phyloP scores from a whole-genome alignment of 306 rosid species.

The Quercus suber region DNA sequence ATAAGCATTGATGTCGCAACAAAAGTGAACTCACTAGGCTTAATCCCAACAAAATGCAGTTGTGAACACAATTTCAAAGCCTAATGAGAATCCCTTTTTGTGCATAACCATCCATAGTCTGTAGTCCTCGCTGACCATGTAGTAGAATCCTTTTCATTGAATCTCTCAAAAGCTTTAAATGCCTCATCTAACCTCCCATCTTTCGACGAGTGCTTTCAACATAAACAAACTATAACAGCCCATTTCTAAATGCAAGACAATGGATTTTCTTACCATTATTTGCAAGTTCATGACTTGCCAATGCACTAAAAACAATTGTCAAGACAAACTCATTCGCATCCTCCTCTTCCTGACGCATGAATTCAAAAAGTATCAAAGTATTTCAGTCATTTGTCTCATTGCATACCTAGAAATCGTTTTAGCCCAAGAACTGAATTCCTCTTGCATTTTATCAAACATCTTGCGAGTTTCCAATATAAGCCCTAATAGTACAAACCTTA shows the following conservation, averaged over 20 bases:
- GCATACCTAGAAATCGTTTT: constrained; percentile 78
- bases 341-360: constrained; percentile 33
- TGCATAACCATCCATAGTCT: constrained; percentile 38
- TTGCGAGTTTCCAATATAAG: constrained; percentile 50
- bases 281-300: constrained; percentile 31
- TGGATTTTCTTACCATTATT: constrained; percentile 49
- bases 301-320: constrained; percentile 62
- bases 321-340: constrained; percentile 47
- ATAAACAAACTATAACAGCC: constrained; percentile 52
- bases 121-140: constrained; percentile 87
- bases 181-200: constrained; percentile 76
- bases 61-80: constrained; percentile 51
- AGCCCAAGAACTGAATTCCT: constrained; percentile 70
- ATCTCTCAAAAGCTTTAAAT: constrained; percentile 47
- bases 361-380: constrained; percentile 43
- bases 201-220: constrained; percentile 60
- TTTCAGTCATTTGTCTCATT: constrained; percentile 31
- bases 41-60: constrained; percentile 56
- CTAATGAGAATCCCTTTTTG: constrained; percentile 65
- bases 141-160: constrained; percentile 57
- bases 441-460: constrained; percentile 67
- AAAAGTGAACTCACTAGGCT: constrained; percentile 63
- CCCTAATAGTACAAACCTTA: constrained; percentile 12
- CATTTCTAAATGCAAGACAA: constrained; percentile 55
- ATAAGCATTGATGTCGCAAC: constrained; percentile 77